phyloP scores from a whole-genome alignment of 805 yeast genomes.

The Ogataea minuta region DNA sequence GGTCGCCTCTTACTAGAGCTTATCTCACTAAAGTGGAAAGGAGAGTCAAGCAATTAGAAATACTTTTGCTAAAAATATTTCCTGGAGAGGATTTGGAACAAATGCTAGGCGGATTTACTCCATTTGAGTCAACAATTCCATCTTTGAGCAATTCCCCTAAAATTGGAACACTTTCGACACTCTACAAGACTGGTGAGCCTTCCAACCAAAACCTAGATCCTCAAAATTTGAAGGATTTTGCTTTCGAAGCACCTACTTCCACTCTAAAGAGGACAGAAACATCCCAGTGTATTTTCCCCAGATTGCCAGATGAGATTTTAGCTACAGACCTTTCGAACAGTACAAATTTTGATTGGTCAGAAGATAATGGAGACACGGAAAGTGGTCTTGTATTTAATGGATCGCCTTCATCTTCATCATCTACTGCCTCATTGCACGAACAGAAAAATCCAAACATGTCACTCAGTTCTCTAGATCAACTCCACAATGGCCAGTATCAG shows the following conservation, averaged over 20 bases:
- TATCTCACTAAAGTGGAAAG: conserved; percentile 75
- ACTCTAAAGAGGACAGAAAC: background rate
- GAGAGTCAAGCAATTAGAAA: conserved; percentile 47
- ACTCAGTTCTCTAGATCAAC: conserved; percentile 15
- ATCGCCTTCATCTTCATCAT: conserved; percentile 18
- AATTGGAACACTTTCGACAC: conserved; percentile 8
- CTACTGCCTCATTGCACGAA: conserved; percentile 16
- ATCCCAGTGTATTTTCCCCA: conserved; percentile 18
- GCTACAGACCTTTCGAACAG: conserved; percentile 28
- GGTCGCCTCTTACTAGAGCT: conserved; percentile 81
- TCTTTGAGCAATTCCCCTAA: conserved; percentile 20
- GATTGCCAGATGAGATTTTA: conserved; percentile 29
- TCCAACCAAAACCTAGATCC: background rate
- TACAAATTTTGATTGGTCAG: conserved; percentile 60
- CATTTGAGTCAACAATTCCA: conserved; percentile 13
- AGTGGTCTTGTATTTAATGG: conserved; percentile 9
- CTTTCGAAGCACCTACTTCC: background rate
- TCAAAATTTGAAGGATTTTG: background rate
- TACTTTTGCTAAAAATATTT: conserved; percentile 39
- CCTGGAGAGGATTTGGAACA: conserved; percentile 48
- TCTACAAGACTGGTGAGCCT: background rate
- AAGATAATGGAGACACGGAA: conserved; percentile 42
- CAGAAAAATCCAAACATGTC: conserved; percentile 19
- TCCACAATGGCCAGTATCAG: conserved; percentile 4
- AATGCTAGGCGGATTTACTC: conserved; percentile 20